Conservation (phyloP, 1,284 basidiomycete genomes). For the Ustilago lituana region DNA sequence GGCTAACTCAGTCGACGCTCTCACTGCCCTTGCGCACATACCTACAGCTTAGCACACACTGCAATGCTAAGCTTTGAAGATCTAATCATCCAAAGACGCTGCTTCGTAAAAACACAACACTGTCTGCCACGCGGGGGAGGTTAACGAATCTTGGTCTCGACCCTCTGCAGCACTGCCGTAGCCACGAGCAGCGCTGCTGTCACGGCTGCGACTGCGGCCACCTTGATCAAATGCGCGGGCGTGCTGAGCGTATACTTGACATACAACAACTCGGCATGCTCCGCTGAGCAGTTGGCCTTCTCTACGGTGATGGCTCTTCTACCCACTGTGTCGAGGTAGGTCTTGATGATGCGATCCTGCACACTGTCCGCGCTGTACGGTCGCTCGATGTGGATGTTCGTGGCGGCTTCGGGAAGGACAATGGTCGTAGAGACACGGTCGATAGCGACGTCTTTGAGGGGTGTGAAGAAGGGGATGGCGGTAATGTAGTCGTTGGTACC, state of each 20-base stretch:
- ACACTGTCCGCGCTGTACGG: constrained; percentile 81
- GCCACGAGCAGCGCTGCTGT: constrained; percentile 22
- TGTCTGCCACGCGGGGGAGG: no score
- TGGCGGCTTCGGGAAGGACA: constrained; percentile 91
- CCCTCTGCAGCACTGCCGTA: constrained; percentile 32
- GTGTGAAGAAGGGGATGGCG: constrained; percentile 85
- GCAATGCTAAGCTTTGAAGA: no score
- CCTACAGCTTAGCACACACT: no score
- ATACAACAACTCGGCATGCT: constrained; percentile 37
- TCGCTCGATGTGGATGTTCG: constrained; percentile 75
- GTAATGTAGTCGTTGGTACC: constrained; percentile 72
- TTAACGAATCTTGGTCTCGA: constrained; percentile 42
- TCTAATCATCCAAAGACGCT: no score
- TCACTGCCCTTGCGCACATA: not conserved
- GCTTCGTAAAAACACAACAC: no score
- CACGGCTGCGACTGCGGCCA: constrained; percentile 30
- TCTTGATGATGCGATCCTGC: constrained; percentile 75
- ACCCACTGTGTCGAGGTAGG: constrained; percentile 93
- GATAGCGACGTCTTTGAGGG: constrained; percentile 81
- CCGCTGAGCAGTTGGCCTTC: constrained; percentile 70
- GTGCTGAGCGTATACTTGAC: constrained; percentile 52
- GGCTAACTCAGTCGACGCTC: constrained; percentile 17
- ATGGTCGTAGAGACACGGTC: constrained; percentile 82
- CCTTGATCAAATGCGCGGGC: constrained; percentile 47
- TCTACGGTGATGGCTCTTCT: constrained; percentile 80